Percentiles rank a stretch among this genome's conserved stretches.
These are phyloP conservation scores for Meyerozyma smithsonii DNA, from an alignment of 1,139 yeast genomes.

Conservation along the genomic window DNA sequence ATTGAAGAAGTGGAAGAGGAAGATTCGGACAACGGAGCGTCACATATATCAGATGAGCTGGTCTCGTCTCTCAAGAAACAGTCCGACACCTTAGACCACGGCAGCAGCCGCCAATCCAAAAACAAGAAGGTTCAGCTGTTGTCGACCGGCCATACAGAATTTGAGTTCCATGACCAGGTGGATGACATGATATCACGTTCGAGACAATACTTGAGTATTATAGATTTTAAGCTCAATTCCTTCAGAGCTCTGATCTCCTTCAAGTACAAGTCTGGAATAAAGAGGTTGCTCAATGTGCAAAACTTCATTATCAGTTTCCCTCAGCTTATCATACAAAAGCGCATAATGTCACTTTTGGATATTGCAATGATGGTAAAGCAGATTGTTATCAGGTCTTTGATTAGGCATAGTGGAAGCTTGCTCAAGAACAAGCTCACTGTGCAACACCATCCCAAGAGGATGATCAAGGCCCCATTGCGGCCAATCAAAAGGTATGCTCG, in stretches of 20 bases:
- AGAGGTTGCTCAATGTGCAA: slow-evolving; percentile 56
- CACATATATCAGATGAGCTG: not conserved
- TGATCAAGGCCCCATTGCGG: slow-evolving; percentile 13
- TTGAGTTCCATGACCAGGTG: slow-evolving; percentile 35
- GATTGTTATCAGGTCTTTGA: slow-evolving; percentile 44
- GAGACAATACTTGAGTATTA: slow-evolving; percentile 52
- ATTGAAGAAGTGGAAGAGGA: slow-evolving; percentile 10
- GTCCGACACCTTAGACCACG: not conserved
- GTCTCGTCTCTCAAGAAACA: not conserved
- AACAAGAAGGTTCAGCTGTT: not conserved
- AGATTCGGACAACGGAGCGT: slow-evolving; percentile 8
- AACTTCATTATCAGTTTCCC: slow-evolving; percentile 55
- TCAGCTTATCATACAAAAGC: slow-evolving; percentile 40
- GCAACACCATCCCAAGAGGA: slow-evolving; percentile 14
- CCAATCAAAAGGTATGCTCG: slow-evolving; percentile 26
- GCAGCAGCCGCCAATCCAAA: not conserved
- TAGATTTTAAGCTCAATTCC: slow-evolving; percentile 42
- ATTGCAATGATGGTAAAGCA: slow-evolving; percentile 49
- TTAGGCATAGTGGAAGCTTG: slow-evolving; percentile 57
- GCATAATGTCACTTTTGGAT: slow-evolving; percentile 52
- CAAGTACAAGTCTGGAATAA: slow-evolving; percentile 50
- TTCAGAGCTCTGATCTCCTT: slow-evolving; percentile 52
- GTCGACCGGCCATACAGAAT: slow-evolving; percentile 7
- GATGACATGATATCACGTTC: slow-evolving; percentile 59
- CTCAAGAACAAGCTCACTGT: slow-evolving; percentile 48